Percentiles rank a stretch among this genome's conserved stretches.
phyloP scores from a whole-genome alignment of 2,329 filamentous ascomycete genomes.

The Cryoendolithus antarcticus region DNA sequence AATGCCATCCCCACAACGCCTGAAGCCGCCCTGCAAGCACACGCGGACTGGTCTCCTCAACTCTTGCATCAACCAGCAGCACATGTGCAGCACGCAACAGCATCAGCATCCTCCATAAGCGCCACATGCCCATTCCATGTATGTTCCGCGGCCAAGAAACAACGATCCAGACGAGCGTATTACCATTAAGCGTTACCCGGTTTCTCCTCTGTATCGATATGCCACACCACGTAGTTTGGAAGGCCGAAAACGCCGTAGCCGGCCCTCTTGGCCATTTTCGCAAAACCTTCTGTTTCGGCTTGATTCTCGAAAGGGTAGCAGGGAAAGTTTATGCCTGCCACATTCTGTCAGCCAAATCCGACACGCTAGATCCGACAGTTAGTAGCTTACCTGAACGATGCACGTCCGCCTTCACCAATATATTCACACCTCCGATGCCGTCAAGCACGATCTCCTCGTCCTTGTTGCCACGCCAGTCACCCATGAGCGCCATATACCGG shows the following conservation, averaged over 20 bases:
- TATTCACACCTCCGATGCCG: slow-evolving; percentile 93
- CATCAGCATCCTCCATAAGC: too few species aligned
- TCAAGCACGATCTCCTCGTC: slow-evolving; percentile 87
- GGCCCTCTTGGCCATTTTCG: slow-evolving; percentile 94
- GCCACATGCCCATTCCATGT: too few species aligned
- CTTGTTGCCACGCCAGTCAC: slow-evolving; percentile 84
- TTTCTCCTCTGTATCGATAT: slow-evolving; percentile 94
- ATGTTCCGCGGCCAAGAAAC: too few species aligned
- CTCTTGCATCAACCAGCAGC: too few species aligned
- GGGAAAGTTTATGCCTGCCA: slow-evolving; percentile 93
- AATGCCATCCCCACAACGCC: too few species aligned
- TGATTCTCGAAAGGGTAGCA: slow-evolving; percentile 97
- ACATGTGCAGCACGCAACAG: too few species aligned
- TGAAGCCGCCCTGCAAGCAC: too few species aligned
- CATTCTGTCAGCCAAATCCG: too few species aligned
- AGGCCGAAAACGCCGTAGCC: slow-evolving; percentile 86
- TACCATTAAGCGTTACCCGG: slow-evolving; percentile 51
- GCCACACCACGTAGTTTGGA: slow-evolving; percentile 97
- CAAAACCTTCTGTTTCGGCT: slow-evolving; percentile 96
- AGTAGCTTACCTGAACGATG: slow-evolving; percentile 83
- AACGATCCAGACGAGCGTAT: neutral
- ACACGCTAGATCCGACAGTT: too few species aligned
- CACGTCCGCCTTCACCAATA: slow-evolving; percentile 94
- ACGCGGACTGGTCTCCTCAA: too few species aligned
- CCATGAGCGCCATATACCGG: slow-evolving; percentile 79